Conservation (phyloP, 164 flowering plant genomes). For the Tetracentron sinense region DNA sequence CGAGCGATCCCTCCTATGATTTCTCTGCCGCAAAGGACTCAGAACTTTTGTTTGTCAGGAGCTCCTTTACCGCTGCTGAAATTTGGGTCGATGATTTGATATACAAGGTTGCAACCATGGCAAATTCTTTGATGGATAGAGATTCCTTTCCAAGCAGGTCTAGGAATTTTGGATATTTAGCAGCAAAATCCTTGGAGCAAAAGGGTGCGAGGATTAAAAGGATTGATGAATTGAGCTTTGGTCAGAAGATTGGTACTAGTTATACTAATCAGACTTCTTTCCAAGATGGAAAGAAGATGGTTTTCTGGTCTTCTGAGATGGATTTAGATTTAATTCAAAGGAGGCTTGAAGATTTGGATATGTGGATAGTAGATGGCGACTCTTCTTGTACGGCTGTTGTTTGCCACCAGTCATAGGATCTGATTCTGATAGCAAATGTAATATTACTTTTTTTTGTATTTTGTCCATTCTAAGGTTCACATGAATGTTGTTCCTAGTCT, state of each 20-base stretch:
- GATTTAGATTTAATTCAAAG: conserved; percentile 27
- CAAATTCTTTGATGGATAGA: conserved; percentile 17
- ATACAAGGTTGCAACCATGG: conserved; percentile 22
- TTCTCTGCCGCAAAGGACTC: conserved; percentile 35
- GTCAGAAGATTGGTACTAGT: conserved; percentile 21
- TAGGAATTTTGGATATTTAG: conserved; percentile 26
- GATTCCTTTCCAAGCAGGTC: conserved; percentile 18
- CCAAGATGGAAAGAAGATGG: conserved; percentile 31
- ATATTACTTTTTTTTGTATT: no score
- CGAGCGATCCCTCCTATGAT: conserved; percentile 25
- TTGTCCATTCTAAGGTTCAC: no score
- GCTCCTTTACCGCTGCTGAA: conserved; percentile 38
- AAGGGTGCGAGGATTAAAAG: conserved; percentile 31
- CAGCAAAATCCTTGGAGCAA: conserved; percentile 33
- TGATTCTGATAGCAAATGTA: no score
- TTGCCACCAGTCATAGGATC: conserved; percentile 55
- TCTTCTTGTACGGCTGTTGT: conserved; percentile 68
- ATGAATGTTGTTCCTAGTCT: no score
- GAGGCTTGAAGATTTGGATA: conserved; percentile 39
- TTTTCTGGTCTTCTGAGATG: conserved; percentile 51
- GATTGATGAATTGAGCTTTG: conserved; percentile 40
- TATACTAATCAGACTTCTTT: conserved; percentile 25
- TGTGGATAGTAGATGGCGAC: conserved; percentile 74
- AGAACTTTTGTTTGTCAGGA: conserved; percentile 39
- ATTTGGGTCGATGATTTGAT: conserved; percentile 47